Base-by-base conservation (phyloP, 805 yeast species). In the Pichia sporocuriosa region DNA sequence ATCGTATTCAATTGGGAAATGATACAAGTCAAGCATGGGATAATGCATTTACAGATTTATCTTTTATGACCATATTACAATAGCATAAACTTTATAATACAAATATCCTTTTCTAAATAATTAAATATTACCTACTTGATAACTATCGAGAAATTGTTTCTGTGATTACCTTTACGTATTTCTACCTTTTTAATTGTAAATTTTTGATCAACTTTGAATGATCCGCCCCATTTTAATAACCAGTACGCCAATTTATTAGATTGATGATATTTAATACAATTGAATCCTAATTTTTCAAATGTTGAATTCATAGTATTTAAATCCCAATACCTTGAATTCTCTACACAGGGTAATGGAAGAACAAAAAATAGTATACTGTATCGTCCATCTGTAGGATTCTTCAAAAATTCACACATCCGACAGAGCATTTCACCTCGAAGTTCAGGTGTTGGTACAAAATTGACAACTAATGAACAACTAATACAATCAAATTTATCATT, bases 401-500 rank as follows among this genome's bases (percentile, higher is more conserved):
- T 62, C 29, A 89, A 63, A 54, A 85, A 89, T 22, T 64, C 43
- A 4, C 75, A 63, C 9, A 86, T 73, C 42, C 83, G 57, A 27
- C 55, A 54, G 48, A 88, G 64, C 97, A 90, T 90, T 5, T 72
- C 73, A 3, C 97, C 97, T 40, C 98, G 64, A 12, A 64, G 73
- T 8, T 52, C 53, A 0, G 89, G 77, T 1, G 76, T 75, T 0
- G 96, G 85, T 1, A 90, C 96, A 62, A 85, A 90, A 57, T 90
- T 90, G 12, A 90, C 66, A 29, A 90, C 98, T 42, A 90, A 60
- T 0, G 96, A 86, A 47, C 95, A 82, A 7, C 95, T 85, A 0
- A 90, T 66, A 22, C 86, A 53, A 48, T 81, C 71, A 56, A 80
- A 89, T 42, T 58, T 68, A 7, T 75, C 80, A 0, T 49, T 43